Percentiles rank a stretch among this genome's conserved stretches.
Evolutionary conservation across 805 yeast species (phyloP).

Genomic region (Millerozyma acaciae): DNA sequence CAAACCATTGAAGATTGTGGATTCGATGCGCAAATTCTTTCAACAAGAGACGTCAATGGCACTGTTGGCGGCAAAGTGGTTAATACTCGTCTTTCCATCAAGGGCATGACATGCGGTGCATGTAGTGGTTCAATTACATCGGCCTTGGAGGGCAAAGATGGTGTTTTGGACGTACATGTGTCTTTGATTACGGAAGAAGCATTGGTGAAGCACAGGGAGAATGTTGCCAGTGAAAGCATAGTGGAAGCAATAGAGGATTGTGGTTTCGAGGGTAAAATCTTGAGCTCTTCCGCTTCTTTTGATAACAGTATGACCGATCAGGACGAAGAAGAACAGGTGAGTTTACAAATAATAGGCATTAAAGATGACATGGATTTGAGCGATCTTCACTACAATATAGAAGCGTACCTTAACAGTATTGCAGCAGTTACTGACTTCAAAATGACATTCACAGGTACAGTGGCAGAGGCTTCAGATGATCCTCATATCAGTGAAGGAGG

Average conservation of each 20-base stretch:
- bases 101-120: slow-evolving; percentile 89
- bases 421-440: slow-evolving; percentile 26
- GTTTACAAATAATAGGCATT: slow-evolving; percentile 33
- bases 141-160: slow-evolving; percentile 46
- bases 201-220: slow-evolving; percentile 43
- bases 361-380: slow-evolving; percentile 22
- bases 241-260: slow-evolving; percentile 60
- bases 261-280: slow-evolving; percentile 31
- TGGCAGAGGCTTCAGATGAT: neutral
- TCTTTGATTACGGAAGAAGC: slow-evolving; percentile 79
- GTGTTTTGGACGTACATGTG: slow-evolving; percentile 55
- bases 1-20: slow-evolving; percentile 46
- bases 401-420: slow-evolving; percentile 32
- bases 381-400: slow-evolving; percentile 35
- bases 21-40: slow-evolving; percentile 40
- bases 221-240: slow-evolving; percentile 33
- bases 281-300: neutral
- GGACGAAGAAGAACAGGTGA: slow-evolving; percentile 24
- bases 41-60: neutral
- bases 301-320: neutral
- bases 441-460: slow-evolving; percentile 17
- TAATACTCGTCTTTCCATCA: slow-evolving; percentile 3
- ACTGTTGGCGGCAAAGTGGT: neutral
- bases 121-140: slow-evolving; percentile 66
- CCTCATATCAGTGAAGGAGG: slow-evolving; percentile 12